Conservation (phyloP, 108 stramenopile species). For the Licmophora abbreviata region DNA sequence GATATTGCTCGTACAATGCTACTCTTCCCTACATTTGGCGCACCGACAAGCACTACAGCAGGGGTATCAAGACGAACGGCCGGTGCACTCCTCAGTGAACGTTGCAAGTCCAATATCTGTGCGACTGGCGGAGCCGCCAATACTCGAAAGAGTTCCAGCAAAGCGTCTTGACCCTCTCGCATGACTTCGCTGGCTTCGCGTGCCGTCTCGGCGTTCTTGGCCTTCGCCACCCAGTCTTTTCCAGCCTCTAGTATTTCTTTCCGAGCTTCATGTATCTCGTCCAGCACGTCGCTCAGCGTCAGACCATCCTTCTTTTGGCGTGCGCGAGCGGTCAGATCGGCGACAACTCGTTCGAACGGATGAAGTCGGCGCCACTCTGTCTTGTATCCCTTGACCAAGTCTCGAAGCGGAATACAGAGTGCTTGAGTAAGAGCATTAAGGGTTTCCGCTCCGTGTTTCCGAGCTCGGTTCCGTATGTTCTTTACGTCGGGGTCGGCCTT, state of each 20-base stretch:
- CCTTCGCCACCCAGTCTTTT: slow-evolving; percentile 82
- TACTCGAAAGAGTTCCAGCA: slow-evolving; percentile 55
- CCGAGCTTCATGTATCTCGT: slow-evolving; percentile 79
- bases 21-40: slow-evolving; percentile 96
- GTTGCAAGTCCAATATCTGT: slow-evolving; percentile 72
- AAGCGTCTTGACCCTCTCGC: slow-evolving; percentile 42
- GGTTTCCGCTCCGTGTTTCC: slow-evolving; percentile 69
- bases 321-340: slow-evolving; percentile 79
- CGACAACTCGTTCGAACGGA: slow-evolving; percentile 91
- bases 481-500: slow-evolving; percentile 32
- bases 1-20: slow-evolving; percentile 85
- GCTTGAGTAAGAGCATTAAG: slow-evolving; percentile 72
- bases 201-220: slow-evolving; percentile 72
- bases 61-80: slow-evolving; percentile 83
- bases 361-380: slow-evolving; percentile 66
- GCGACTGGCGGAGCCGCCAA: slow-evolving; percentile 50
- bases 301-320: slow-evolving; percentile 73
- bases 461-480: slow-evolving; percentile 31
- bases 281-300: slow-evolving; percentile 37
- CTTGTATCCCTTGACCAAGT: slow-evolving; percentile 71
- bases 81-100: slow-evolving; percentile 78
- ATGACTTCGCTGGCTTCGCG: slow-evolving; percentile 46
- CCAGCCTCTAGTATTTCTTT: slow-evolving; percentile 62
- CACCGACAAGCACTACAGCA: slow-evolving; percentile 91
- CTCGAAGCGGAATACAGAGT: slow-evolving; percentile 73